Percentiles rank a stretch among this genome's conserved stretches.
Conservation (phyloP, 768 basidiomycete genomes). For the Boletus insuetus region DNA sequence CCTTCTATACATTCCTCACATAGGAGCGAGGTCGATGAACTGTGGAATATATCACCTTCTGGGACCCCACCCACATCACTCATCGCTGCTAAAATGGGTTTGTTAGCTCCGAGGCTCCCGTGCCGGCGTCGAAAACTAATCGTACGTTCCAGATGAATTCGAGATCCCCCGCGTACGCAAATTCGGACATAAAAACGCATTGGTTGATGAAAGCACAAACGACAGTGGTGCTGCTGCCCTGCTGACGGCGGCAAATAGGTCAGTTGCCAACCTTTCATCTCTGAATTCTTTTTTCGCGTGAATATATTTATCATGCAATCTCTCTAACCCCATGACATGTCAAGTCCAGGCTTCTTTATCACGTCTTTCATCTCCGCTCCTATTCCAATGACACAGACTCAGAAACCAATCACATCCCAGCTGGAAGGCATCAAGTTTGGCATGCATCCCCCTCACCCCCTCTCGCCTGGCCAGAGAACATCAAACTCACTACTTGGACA, state of each 20-base stretch:
- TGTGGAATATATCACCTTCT: slow-evolving; percentile 48
- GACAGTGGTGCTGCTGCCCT: slow-evolving; percentile 5
- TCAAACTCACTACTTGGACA: slow-evolving; percentile 24
- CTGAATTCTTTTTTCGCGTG: slow-evolving; percentile 17
- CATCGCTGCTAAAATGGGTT: slow-evolving; percentile 51
- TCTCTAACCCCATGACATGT: slow-evolving; percentile 26
- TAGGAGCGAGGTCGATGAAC: slow-evolving; percentile 50
- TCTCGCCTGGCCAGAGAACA: slow-evolving; percentile 17
- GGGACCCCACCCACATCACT: slow-evolving; percentile 42
- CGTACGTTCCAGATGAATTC: slow-evolving; percentile 41
- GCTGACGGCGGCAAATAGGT: slow-evolving; percentile 21
- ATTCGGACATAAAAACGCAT: slow-evolving; percentile 36
- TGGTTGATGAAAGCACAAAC: slow-evolving; percentile 1
- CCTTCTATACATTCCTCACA: slow-evolving; percentile 33
- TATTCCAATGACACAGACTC: slow-evolving; percentile 23
- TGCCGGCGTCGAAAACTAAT: slow-evolving; percentile 1
- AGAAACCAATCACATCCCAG: slow-evolving; percentile 19
- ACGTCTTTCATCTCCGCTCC: slow-evolving; percentile 34
- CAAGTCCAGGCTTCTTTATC: slow-evolving; percentile 33
- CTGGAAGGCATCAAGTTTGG: slow-evolving; percentile 9
- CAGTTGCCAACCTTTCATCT: slow-evolving; percentile 14
- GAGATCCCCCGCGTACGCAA: slow-evolving; percentile 52
- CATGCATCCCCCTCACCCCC: slow-evolving; percentile 22
- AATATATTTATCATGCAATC: slow-evolving; percentile 18
- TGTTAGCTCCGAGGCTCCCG: slow-evolving; percentile 1